Base-by-base conservation (phyloP, 148 eudicot genomes). In the Cornus suecica region DNA sequence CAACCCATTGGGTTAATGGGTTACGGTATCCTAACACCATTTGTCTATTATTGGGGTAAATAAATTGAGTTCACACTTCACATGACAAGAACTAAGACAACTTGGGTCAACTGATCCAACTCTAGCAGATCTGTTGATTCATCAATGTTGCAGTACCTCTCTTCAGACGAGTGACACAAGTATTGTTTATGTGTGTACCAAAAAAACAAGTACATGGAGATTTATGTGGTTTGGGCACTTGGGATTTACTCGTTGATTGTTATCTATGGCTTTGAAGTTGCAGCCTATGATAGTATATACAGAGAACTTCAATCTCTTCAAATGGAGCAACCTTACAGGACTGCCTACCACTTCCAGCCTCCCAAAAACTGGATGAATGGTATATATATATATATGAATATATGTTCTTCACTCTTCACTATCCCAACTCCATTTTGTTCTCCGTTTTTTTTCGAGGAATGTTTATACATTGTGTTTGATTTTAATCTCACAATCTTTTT, bases 331-430 rank as follows among this genome's bases (percentile, higher is more conserved):
- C 78, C 80, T 45, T 71, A 75, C 70, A 73, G 83, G 25, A 69
- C 80, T 15, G 80, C 81, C 42, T 83, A 73, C 71, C 86, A 80
- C 70, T 83, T 83, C 65, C 83, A 83, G 65, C 81, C 83, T 66
- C 73, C 81, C 4, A 76, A 80, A 26, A 83, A 83, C 72, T 80
- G 86, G 83, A 76, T 83, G 70, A 83, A 83, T 71, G 86, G 86
- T 83, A 66, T 31, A 41, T 20, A 5, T 72, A 27, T 32, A 32
- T 32, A 32, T 32, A 32, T 32, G n/a, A n/a, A 32, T 32, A 32
- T 32, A 37, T 37, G 7, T 37, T 11, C 26, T 4, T 22, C 18
- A 20, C 29, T 29, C 37, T 8, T 67, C 32, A 16, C 58, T 16
- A 26, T 29, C 45, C 15, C 24, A 14, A 13, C 22, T 34, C 67